Evolutionary conservation across 2,329 filamentous ascomycete genomes (phyloP), one percentile per base, ranked within the genome.

Genomic region (Pseudogymnoascus sp.): DNA sequence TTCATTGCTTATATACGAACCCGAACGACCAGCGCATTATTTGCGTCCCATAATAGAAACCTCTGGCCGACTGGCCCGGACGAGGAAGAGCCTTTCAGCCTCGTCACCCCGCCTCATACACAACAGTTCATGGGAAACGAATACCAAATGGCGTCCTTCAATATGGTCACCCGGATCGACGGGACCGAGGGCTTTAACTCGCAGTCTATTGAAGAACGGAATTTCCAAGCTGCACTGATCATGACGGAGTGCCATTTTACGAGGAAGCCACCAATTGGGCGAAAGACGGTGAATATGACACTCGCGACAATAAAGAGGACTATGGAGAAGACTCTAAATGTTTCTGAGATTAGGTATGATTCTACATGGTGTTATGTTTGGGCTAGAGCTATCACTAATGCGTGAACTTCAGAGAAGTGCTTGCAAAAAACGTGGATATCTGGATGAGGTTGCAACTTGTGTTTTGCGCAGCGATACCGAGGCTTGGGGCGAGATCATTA

Each of bases 381-480:
- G 11, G 21, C 37, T 1, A n/a, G 57, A 11, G 61, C 5, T 14
- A 7, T 60, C 39, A 37, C 21, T 21, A 42, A 37, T 37, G 21
- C 26, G 7, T 34, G 23, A 12, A 26, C 8, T 40, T 12, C 65
- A 86, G 83, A 67, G 85, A 87, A 71, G 78, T 79, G 2, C 74
- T 88, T 40, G 84, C 84, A 4, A 80, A 80, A 65, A 88, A 87
- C 67, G 81, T 88, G 29, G 81, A 82, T 66, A 83, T 87, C 64
- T 88, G 85, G 85, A 82, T 87, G 68, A 86, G 84, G 77, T 76
- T 88, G 64, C 83, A 83, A 29, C 80, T 81, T 64, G 84, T 86
- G 67, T 86, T 88, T 69, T 80, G 79, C 16, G 81, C 83, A 34
- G 83, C 85, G 8, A 81, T 87, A 61, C 83, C 84, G 2, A 83